phyloP scores from a whole-genome alignment of 805 yeast species.

The Pichia paraexigua region DNA sequence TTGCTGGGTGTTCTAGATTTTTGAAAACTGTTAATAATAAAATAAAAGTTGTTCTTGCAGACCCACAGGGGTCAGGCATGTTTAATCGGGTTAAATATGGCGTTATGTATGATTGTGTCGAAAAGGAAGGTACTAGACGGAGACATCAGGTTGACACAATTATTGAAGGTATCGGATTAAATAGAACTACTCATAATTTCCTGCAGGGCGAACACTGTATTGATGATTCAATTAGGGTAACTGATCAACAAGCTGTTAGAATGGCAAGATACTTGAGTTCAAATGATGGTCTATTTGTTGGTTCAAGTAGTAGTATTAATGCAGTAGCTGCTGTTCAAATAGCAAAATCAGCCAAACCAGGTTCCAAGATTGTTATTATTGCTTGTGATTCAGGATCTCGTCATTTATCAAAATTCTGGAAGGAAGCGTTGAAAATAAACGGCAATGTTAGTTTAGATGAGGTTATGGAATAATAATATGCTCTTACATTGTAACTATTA shows the following conservation, averaged over 20 bases:
- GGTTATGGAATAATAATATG: constrained; percentile 22
- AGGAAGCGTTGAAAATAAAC: constrained; percentile 41
- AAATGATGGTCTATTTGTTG: constrained; percentile 85
- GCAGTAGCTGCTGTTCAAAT: constrained; percentile 79
- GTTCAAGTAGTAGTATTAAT: constrained; percentile 89
- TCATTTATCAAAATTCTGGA: constrained; percentile 92
- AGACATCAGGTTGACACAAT: constrained; percentile 95
- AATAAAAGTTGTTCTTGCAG: constrained; percentile 64
- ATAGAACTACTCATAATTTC: constrained; percentile 79
- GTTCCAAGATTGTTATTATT: constrained; percentile 68
- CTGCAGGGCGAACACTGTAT: constrained; percentile 58
- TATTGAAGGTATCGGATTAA: constrained; percentile 90
- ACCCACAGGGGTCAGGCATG: constrained; percentile 94
- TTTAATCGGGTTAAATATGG: constrained; percentile 79
- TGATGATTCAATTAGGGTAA: constrained; percentile 73
- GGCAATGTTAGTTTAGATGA: constrained; percentile 32
- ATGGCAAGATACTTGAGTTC: constrained; percentile 84
- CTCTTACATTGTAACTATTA: too few species aligned
- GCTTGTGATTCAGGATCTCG: constrained; percentile 91
- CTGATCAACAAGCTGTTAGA: constrained; percentile 70
- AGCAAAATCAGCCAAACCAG: constrained; percentile 43
- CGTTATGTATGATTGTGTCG: constrained; percentile 87
- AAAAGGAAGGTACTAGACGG: constrained; percentile 87
- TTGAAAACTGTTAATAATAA: constrained; percentile 43
- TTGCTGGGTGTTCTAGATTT: constrained; percentile 80